Evolutionary conservation across 2,329 filamentous ascomycete genomes (phyloP), one percentile per base, ranked within the genome.

Genomic region (Simplicillium aogashimaense): DNA sequence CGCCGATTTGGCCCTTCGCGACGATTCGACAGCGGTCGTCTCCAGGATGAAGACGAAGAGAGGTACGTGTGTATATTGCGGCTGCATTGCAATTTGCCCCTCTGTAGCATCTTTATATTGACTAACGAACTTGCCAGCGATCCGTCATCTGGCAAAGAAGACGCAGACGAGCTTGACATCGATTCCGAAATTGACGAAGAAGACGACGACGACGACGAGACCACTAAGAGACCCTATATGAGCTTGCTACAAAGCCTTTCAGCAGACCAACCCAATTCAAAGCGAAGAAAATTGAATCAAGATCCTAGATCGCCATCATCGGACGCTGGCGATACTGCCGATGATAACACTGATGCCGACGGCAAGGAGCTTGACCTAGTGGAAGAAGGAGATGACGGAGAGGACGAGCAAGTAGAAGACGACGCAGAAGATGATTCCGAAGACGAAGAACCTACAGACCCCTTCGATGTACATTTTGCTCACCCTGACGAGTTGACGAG

Each of bases 391-490:
- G 60, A 61, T 28, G 59, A 64, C 12, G 60, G 54, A 12, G 58
- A 66, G 35, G 67, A 64, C 1, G 63, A 64, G 2, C 57, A 59
- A 4, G 56, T 28, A 9, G 32, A 45, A 41, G 30, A 31, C 31
- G 48, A 60, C 12, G 60, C 64, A 11, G 56, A 59, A 6, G 59
- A 55, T 0, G 59, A 65, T 9, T 70, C 70, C 15, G 66, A 69
- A 37, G 72, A 75, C 34, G 67, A 73, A 12, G 68, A 72, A 36
- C 68, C 65, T 20, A 63, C 60, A 2, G 85, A 94, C 57, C 83
- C 86, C 0, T 95, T 94, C 53, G 83, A 92, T 47, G 63, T 67
- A 7, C 90, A 95, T 60, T 94, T 94, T 56, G 76, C 78, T 29
- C 70, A 70, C 33, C 77, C 80, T 0, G 74, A 89, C 35, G 75